Evolutionary conservation across 768 basidiomycete species (phyloP).

Genomic region (Baorangia bicolor): DNA sequence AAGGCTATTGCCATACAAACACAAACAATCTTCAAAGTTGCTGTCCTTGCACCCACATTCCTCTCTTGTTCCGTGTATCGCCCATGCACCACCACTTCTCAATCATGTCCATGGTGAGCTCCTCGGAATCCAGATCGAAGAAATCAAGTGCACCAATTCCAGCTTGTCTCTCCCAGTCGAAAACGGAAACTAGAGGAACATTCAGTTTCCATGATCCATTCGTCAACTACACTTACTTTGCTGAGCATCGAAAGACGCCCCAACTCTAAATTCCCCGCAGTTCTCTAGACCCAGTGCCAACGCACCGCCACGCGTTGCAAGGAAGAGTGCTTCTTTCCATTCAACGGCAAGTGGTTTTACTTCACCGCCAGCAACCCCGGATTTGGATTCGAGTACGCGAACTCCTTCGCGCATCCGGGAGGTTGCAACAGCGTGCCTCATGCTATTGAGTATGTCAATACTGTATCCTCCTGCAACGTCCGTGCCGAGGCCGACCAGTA

Average conservation of each 20-base stretch:
- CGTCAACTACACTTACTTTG: slow-evolving; percentile 47
- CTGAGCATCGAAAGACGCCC: slow-evolving; percentile 74
- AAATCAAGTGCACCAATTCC: slow-evolving; percentile 73
- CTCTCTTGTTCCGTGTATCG: slow-evolving; percentile 59
- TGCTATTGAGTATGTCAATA: slow-evolving; percentile 70
- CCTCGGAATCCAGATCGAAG: slow-evolving; percentile 42
- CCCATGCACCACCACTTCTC: slow-evolving; percentile 95
- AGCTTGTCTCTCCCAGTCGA: slow-evolving; percentile 36
- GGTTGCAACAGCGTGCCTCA: slow-evolving; percentile 75
- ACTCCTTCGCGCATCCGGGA: slow-evolving; percentile 67
- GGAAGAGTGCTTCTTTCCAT: slow-evolving; percentile 80
- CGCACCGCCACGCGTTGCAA: slow-evolving; percentile 82
- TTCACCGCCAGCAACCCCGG: neutral
- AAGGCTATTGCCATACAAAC: slow-evolving; percentile 12
- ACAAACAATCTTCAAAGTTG: slow-evolving; percentile 17
- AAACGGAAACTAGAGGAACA: slow-evolving; percentile 42
- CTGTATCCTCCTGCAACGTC: slow-evolving; percentile 89
- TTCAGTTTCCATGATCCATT: neutral
- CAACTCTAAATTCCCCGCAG: slow-evolving; percentile 55
- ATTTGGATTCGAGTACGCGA: slow-evolving; percentile 27
- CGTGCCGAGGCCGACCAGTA: slow-evolving; percentile 78
- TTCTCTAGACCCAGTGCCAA: slow-evolving; percentile 59
- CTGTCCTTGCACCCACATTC: slow-evolving; percentile 76
- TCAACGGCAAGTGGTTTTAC: slow-evolving; percentile 49
- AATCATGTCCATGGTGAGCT: slow-evolving; percentile 50